Evolutionary conservation across 2,329 filamentous ascomycete species (phyloP).

Genomic region (Ciborinia camelliae): DNA sequence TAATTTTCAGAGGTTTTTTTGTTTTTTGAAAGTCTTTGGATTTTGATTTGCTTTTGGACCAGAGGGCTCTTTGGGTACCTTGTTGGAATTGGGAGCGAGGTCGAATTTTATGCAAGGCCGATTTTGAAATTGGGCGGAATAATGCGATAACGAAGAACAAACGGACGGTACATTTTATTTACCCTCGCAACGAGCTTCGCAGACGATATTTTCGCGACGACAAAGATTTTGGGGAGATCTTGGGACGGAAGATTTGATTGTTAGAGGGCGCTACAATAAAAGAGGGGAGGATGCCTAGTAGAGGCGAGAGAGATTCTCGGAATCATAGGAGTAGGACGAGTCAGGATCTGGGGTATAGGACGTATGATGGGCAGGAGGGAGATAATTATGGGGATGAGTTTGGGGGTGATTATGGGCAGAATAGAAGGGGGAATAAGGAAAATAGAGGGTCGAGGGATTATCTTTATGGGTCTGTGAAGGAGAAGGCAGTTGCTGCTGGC

Average conservation of each 20-base stretch:
- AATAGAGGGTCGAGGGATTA: conserved; percentile 8
- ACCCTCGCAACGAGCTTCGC: background rate
- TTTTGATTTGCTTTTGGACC: background rate
- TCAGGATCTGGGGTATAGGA: conserved; percentile 8
- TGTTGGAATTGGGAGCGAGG: background rate
- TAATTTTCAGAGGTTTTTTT: background rate
- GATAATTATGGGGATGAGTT: background rate
- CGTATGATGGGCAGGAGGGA: background rate
- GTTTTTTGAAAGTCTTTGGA: background rate
- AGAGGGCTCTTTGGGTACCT: background rate
- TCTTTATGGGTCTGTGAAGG: conserved; percentile 8
- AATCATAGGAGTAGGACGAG: conserved; percentile 13
- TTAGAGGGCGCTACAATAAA: background rate
- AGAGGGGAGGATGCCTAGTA: conserved; percentile 12
- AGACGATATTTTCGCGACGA: background rate
- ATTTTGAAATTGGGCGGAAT: background rate
- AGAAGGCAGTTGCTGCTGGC: background rate
- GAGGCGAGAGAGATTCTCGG: conserved; percentile 6
- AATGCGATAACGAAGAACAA: conserved; percentile 14
- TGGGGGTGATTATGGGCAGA: conserved; percentile 1
- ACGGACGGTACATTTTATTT: background rate
- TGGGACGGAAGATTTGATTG: background rate
- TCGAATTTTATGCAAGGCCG: no score
- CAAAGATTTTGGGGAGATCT: background rate
- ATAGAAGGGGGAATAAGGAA: background rate